Evolutionary conservation across 2,329 filamentous ascomycete species (phyloP).

Genomic region (Colletotrichum orbiculare): DNA sequence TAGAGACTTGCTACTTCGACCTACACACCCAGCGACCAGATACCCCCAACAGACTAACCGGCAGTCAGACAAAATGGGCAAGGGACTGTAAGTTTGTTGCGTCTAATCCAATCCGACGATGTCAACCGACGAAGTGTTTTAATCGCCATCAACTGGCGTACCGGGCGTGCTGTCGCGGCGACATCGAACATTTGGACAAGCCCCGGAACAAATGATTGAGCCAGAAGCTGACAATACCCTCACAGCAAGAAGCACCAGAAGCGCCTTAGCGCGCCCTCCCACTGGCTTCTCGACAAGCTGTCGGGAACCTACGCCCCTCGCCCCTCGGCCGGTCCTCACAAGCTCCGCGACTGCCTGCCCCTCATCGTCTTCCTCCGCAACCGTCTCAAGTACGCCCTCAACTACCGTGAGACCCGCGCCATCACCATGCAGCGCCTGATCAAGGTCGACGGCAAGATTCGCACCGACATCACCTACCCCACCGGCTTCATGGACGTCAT

Average conservation of each 20-base stretch:
- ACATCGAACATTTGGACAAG: too few relatives aligned
- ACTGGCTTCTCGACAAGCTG: slow-evolving; percentile 99
- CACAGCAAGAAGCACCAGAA: slow-evolving; percentile 99
- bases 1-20: slow-evolving; percentile 17
- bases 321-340: slow-evolving; percentile 91
- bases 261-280: slow-evolving; percentile 97
- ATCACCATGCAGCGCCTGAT: slow-evolving; percentile 99
- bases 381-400: slow-evolving; percentile 99
- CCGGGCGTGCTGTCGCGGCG: too few relatives aligned
- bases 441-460: slow-evolving; percentile 99
- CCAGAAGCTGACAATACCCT: slow-evolving; percentile 45
- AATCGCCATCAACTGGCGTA: too few relatives aligned
- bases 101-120: neutral
- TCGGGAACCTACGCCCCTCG: slow-evolving; percentile 86
- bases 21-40: slow-evolving; percentile 37
- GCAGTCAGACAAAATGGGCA: slow-evolving; percentile 66
- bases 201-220: slow-evolving; percentile 23
- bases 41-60: slow-evolving; percentile 36
- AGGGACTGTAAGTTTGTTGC: slow-evolving; percentile 66
- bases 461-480: slow-evolving; percentile 97
- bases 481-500: slow-evolving; percentile 99
- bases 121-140: neutral
- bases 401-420: slow-evolving; percentile 95
- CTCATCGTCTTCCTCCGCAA: slow-evolving; percentile 98
- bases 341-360: slow-evolving; percentile 98